Evolutionary conservation across 129 eudicot species (phyloP).

Genomic region (Pittosporum tobira): DNA sequence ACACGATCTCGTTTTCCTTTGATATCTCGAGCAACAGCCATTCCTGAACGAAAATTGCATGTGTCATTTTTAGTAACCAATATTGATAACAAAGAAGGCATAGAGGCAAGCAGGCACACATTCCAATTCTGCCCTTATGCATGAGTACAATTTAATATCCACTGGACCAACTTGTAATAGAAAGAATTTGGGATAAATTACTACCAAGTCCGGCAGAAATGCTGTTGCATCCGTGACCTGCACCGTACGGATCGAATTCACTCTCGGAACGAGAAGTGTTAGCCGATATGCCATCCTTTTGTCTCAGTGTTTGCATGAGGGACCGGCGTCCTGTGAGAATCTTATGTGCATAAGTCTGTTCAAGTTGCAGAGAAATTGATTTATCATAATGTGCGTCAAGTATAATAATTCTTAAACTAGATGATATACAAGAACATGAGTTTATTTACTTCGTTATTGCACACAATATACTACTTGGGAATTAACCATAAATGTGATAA

Average conservation of each 20-base stretch:
- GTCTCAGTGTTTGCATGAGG: conserved; percentile 37
- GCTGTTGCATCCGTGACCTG: conserved; percentile 96
- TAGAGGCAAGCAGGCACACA: not conserved
- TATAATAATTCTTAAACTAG: not conserved
- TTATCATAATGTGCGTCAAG: conserved; percentile 13
- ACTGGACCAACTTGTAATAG: too few species aligned
- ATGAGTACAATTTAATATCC: too few species aligned
- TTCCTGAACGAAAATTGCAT: conserved; percentile 38
- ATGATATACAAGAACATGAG: not conserved
- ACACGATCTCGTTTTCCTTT: conserved; percentile 73
- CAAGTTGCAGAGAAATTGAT: conserved; percentile 12
- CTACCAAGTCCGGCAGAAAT: conserved; percentile 94
- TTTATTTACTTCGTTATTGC: not conserved
- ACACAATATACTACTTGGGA: not conserved
- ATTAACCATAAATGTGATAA: too few species aligned
- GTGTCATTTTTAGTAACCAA: conserved; percentile 6
- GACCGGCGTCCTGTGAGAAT: conserved; percentile 85
- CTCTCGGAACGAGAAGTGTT: conserved; percentile 58
- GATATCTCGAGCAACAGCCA: conserved; percentile 90
- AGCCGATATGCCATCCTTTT: conserved; percentile 47
- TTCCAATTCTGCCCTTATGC: not conserved
- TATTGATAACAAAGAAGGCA: not conserved
- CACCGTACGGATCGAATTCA: conserved; percentile 70
- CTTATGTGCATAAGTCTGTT: conserved; percentile 82
- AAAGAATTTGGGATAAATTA: conserved; percentile 1